Conservation (phyloP, 305 asterid genomes). For the Solanum hybrid region DNA sequence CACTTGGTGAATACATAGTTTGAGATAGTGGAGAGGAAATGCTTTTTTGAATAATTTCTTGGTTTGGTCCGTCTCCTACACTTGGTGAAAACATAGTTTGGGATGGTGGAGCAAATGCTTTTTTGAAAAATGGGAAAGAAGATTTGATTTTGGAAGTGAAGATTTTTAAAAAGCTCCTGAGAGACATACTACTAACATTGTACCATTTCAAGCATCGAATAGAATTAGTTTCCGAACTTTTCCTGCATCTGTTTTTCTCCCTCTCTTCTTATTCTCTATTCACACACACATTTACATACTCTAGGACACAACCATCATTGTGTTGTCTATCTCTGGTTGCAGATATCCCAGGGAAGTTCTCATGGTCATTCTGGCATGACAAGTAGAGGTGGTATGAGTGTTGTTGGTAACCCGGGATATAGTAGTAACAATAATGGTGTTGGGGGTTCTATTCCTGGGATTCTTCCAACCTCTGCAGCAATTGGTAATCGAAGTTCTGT, state of each 20-base stretch:
- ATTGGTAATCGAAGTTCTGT: conserved; percentile 71
- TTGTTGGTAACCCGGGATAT: conserved; percentile 84
- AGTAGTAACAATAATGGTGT: conserved; percentile 59
- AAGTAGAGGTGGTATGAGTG: conserved; percentile 74
- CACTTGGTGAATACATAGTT: neutral
- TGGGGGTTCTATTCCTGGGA: conserved; percentile 95
- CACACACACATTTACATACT: neutral
- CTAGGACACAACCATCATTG: neutral
- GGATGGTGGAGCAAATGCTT: neutral
- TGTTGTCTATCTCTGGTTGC: conserved; percentile 15
- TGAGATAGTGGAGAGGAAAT: neutral
- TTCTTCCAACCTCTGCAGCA: conserved; percentile 78
- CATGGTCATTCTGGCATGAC: conserved; percentile 89
- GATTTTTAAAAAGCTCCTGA: neutral
- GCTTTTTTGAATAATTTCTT: neutral
- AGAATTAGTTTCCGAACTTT: neutral
- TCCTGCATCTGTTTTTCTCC: neutral
- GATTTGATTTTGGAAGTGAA: neutral
- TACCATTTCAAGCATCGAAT: neutral
- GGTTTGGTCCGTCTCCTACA: neutral
- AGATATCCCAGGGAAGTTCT: conserved; percentile 80
- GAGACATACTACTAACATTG: neutral
- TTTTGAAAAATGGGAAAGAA: neutral
- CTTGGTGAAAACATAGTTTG: neutral
- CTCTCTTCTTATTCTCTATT: neutral